phyloP scores from a whole-genome alignment of 2,329 filamentous ascomycete species.

The Ophiostoma himal-ulmi region DNA sequence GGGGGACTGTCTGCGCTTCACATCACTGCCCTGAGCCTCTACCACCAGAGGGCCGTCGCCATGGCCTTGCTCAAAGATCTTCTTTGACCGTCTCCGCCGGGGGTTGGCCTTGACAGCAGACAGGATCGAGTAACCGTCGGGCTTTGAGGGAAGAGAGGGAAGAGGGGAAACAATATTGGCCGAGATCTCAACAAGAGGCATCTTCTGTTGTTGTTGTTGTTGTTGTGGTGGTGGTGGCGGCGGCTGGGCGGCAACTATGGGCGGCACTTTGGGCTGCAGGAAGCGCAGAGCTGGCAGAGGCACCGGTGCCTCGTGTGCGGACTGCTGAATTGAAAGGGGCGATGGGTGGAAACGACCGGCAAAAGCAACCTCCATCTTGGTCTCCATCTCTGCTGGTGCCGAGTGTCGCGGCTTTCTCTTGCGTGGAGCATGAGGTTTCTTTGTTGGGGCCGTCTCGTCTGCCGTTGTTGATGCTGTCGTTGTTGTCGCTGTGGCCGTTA shows the following conservation, averaged over 20 bases:
- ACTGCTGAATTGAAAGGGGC: neutral
- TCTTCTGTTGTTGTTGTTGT: neutral
- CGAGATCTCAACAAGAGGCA: constrained; percentile 12
- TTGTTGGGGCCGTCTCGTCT: neutral
- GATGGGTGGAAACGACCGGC: neutral
- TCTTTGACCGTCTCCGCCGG: constrained; percentile 20
- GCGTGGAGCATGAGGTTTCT: neutral
- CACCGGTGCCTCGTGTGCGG: neutral
- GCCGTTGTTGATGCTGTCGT: neutral
- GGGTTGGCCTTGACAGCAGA: constrained; percentile 46
- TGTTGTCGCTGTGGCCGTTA: neutral
- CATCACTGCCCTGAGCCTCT: neutral
- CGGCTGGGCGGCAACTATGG: too few relatives aligned
- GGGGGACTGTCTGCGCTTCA: neutral
- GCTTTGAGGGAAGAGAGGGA: too few relatives aligned
- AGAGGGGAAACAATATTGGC: neutral
- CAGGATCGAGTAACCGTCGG: constrained; percentile 40
- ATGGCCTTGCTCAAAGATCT: constrained; percentile 20
- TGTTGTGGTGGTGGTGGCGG: neutral
- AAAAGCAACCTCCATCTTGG: neutral
- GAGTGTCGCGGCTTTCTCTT: constrained; percentile 22
- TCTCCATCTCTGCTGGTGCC: constrained; percentile 22
- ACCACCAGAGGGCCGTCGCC: neutral
- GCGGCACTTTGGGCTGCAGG: neutral
- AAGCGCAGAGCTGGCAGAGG: neutral